Conservation (phyloP, 1,284 basidiomycete genomes). For the Cystobasidiaceae sp. region DNA sequence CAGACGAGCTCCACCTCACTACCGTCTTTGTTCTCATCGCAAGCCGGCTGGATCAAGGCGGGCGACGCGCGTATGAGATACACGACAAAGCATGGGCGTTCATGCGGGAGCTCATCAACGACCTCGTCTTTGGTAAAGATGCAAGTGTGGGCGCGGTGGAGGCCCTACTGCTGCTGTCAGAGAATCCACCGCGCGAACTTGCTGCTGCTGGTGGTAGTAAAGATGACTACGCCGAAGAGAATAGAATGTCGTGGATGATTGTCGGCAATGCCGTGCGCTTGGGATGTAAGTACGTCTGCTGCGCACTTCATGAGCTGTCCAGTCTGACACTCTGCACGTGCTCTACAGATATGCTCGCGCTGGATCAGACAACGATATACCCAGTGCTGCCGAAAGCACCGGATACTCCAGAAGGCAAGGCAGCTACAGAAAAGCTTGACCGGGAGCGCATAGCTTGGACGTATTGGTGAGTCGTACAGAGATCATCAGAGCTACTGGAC, state of each 20-base stretch:
- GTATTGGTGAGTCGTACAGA: conserved; percentile 35
- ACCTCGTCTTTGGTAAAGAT: conserved; percentile 45
- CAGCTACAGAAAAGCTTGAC: conserved; percentile 45
- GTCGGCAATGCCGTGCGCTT: conserved; percentile 48
- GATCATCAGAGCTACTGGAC: too few relatives aligned
- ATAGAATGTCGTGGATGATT: conserved; percentile 48
- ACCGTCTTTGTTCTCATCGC: conserved; percentile 50
- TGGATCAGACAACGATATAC: conserved; percentile 44
- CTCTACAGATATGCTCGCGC: conserved; percentile 43
- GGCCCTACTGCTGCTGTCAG: conserved; percentile 48
- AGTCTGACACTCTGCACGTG: not conserved
- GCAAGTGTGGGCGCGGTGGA: conserved; percentile 49
- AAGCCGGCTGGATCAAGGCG: conserved; percentile 43
- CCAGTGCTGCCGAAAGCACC: conserved; percentile 2
- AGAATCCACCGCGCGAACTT: conserved; percentile 39
- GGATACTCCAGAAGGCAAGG: conserved; percentile 35
- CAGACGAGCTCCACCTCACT: conserved; percentile 48
- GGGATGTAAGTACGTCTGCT: conserved; percentile 4
- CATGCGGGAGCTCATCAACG: conserved; percentile 45
- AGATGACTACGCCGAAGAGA: conserved; percentile 45
- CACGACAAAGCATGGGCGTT: conserved; percentile 35
- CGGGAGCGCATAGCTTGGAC: conserved; percentile 50
- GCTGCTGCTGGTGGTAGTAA: not conserved
- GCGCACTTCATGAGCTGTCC: not conserved
- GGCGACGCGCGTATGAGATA: conserved; percentile 3